Evolutionary conservation across 1,284 basidiomycete species (phyloP).

Genomic region (Pseudozyma pruni): DNA sequence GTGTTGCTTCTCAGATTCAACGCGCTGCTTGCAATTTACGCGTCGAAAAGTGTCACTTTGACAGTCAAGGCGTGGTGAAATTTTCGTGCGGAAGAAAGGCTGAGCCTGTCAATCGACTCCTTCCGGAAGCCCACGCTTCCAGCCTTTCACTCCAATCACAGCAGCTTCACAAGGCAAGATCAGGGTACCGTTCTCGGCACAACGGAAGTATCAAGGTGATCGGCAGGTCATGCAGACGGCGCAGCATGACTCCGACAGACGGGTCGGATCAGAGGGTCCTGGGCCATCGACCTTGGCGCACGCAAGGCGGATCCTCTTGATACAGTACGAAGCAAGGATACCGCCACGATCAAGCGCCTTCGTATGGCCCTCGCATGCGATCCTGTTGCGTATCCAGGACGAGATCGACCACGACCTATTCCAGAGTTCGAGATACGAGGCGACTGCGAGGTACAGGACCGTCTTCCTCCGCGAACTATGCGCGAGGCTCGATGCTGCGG

Average conservation of each 20-base stretch:
- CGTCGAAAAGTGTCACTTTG: slow-evolving; percentile 37
- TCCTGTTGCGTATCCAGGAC: slow-evolving; percentile 29
- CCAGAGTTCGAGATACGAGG: slow-evolving; percentile 2
- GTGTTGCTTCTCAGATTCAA: slow-evolving; percentile 22
- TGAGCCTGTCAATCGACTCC: not conserved
- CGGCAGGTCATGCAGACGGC: not conserved
- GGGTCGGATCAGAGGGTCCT: slow-evolving; percentile 1
- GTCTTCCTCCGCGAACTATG: slow-evolving; percentile 43
- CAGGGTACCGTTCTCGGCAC: no score
- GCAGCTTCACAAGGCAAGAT: no score
- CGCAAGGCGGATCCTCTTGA: slow-evolving; percentile 23
- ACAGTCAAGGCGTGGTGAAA: not conserved
- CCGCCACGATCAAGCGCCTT: slow-evolving; percentile 33
- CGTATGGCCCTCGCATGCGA: slow-evolving; percentile 26
- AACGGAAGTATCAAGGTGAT: not conserved
- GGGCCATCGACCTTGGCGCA: slow-evolving; percentile 29
- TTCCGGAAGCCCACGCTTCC: not conserved
- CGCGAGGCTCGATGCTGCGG: slow-evolving; percentile 35
- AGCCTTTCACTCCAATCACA: no score
- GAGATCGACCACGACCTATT: slow-evolving; percentile 35
- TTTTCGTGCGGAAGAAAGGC: slow-evolving; percentile 25
- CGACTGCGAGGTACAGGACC: slow-evolving; percentile 29
- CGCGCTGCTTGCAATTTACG: slow-evolving; percentile 32
- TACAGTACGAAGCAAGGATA: slow-evolving; percentile 47
- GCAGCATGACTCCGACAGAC: not conserved